A percentile compares a stretch with the other conserved stretches of the same genome.
phyloP scores from a whole-genome alignment of 495 filamentous ascomycete species.

The Stereocaulon alpinum region DNA sequence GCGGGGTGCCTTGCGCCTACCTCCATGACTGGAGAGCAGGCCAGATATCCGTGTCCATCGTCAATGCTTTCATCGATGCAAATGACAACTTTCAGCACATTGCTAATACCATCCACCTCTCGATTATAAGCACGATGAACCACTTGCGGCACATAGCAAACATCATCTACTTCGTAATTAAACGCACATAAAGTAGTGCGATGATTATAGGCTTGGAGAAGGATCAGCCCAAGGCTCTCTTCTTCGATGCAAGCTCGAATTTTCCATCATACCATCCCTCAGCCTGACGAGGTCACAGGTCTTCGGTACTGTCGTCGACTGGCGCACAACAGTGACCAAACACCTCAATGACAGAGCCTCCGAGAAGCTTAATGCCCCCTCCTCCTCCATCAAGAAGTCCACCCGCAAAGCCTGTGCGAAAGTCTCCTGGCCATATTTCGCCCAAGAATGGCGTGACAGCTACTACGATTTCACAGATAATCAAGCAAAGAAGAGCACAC shows the following conservation, averaged over 20 bases:
- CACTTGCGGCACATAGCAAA: neutral
- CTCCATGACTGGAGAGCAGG: neutral
- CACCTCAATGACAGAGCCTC: constrained; percentile 35
- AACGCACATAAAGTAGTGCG: neutral
- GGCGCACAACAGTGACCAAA: constrained; percentile 49
- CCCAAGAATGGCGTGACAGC: constrained; percentile 55
- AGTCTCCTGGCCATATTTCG: constrained; percentile 51
- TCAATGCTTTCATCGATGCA: neutral
- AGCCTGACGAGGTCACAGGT: constrained; percentile 25
- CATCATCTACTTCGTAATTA: neutral
- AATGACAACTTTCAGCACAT: neutral
- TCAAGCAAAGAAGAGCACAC: constrained; percentile 12
- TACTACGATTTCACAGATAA: constrained; percentile 51
- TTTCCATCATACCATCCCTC: neutral
- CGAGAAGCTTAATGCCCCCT: constrained; percentile 34
- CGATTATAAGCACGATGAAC: neutral
- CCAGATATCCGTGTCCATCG: neutral
- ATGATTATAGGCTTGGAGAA: constrained; percentile 26
- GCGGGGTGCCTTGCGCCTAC: neutral
- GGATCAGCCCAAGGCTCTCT: constrained; percentile 34
- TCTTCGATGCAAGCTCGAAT: constrained; percentile 38
- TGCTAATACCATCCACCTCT: neutral
- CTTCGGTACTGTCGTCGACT: constrained; percentile 72
- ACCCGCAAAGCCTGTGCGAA: constrained; percentile 37
- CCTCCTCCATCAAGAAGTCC: constrained; percentile 34